Evolutionary conservation across 805 yeast species (phyloP).

Genomic region (Spathaspora gorwiae): DNA sequence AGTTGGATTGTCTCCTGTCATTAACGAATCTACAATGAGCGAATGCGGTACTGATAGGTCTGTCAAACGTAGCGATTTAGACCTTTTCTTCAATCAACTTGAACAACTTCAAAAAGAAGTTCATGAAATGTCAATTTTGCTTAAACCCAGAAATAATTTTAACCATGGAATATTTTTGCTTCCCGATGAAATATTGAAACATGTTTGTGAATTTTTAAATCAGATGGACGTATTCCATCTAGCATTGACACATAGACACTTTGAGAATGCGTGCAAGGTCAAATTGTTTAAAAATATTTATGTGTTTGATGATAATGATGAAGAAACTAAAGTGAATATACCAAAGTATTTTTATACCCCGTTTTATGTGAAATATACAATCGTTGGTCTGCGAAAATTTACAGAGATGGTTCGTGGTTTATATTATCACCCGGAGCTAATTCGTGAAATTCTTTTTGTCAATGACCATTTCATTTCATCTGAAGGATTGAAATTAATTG

Average conservation of each 20-base stretch:
- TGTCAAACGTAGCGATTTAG: too few species aligned
- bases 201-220: conserved; percentile 2
- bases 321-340: background rate
- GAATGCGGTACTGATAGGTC: too few species aligned
- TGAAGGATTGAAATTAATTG: background rate
- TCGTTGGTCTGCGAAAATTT: background rate
- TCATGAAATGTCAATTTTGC: too few species aligned
- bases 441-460: background rate
- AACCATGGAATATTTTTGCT: background rate
- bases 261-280: background rate
- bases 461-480: background rate
- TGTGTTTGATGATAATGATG: background rate
- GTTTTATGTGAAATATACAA: background rate
- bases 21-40: too few species aligned
- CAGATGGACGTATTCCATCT: conserved; percentile 8
- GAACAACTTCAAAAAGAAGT: too few species aligned
- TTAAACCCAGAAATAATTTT: too few species aligned
- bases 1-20: too few species aligned
- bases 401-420: background rate
- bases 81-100: too few species aligned
- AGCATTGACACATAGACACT: background rate
- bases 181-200: conserved; percentile 6
- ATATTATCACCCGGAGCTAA: background rate
- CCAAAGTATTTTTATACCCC: background rate
- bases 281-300: background rate